phyloP scores from a whole-genome alignment of 1,284 basidiomycete genomes.

The Ganoderma leucocontextum region DNA sequence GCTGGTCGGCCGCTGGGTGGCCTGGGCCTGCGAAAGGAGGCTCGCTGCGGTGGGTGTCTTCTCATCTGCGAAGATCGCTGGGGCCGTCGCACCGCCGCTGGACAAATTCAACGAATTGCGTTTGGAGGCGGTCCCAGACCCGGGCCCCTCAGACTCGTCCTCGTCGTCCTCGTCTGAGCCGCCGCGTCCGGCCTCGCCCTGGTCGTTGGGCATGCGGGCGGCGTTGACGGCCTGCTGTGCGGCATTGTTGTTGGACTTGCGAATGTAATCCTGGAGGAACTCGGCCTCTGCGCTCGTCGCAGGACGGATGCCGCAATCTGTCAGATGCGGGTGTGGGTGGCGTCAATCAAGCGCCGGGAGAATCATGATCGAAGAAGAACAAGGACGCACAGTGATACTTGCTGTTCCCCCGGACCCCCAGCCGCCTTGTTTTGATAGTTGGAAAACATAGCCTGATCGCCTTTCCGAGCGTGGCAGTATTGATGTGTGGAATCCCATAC shows the following conservation, averaged over 20 bases:
- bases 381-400: constrained; percentile 85
- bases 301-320: constrained; percentile 90
- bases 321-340: constrained; percentile 34
- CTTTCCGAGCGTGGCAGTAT: constrained; percentile 93
- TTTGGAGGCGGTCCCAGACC: constrained; percentile 71
- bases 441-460: constrained; percentile 92
- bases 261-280: constrained; percentile 89
- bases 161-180: constrained; percentile 84
- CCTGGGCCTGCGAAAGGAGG: constrained; percentile 79
- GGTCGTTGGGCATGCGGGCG: constrained; percentile 70
- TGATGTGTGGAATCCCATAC: constrained; percentile 91
- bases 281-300: constrained; percentile 89
- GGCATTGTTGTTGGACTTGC: constrained; percentile 85
- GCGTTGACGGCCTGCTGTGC: constrained; percentile 77
- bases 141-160: constrained; percentile 79
- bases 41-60: constrained; percentile 85
- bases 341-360: constrained; percentile 44
- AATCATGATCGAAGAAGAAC: constrained; percentile 38
- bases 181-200: constrained; percentile 61
- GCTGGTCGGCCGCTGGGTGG: constrained; percentile 63
- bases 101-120: constrained; percentile 75
- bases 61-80: constrained; percentile 64
- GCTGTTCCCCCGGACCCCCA: constrained; percentile 91
- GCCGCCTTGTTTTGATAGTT: constrained; percentile 90
- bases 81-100: constrained; percentile 63